Evolutionary conservation across 192 early-diverging fungal species (phyloP).

Genomic region (Podila horticola): DNA sequence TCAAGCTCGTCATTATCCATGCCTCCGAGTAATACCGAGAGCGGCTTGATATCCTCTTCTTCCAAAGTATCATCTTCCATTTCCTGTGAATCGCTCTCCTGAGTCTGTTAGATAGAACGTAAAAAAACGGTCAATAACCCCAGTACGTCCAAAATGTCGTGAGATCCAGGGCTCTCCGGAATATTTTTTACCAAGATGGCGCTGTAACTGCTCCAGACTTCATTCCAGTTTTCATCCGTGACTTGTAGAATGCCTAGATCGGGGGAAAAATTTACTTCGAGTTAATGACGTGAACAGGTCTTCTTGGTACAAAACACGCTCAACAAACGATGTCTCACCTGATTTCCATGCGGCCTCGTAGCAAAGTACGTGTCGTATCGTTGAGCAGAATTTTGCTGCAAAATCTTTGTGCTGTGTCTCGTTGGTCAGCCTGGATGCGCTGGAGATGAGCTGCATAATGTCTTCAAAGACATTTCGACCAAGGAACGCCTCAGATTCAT

Average conservation of each 20-base stretch:
- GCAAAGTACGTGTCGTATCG: constrained; percentile 26
- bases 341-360: constrained; percentile 43
- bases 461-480: constrained; percentile 25
- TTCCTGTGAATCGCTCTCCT: not conserved
- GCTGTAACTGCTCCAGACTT: constrained; percentile 38
- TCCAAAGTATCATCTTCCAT: not conserved
- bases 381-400: constrained; percentile 13
- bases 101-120: not conserved
- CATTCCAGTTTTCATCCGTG: constrained; percentile 15
- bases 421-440: not conserved
- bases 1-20: not conserved
- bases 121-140: not conserved
- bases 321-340: constrained; percentile 9
- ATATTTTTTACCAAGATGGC: constrained; percentile 25
- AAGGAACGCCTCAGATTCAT: constrained; percentile 31
- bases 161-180: not conserved
- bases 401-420: constrained; percentile 9
- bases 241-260: constrained; percentile 23
- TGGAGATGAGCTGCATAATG: constrained; percentile 26
- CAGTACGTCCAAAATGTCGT: not conserved
- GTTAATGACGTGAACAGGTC: not conserved
- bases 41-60: not conserved
- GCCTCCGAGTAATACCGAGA: not conserved
- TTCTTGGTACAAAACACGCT: too few species aligned
- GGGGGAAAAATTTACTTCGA: not conserved